phyloP scores from a whole-genome alignment of 1,284 basidiomycete genomes.

The Exobasidium rhododendri region DNA sequence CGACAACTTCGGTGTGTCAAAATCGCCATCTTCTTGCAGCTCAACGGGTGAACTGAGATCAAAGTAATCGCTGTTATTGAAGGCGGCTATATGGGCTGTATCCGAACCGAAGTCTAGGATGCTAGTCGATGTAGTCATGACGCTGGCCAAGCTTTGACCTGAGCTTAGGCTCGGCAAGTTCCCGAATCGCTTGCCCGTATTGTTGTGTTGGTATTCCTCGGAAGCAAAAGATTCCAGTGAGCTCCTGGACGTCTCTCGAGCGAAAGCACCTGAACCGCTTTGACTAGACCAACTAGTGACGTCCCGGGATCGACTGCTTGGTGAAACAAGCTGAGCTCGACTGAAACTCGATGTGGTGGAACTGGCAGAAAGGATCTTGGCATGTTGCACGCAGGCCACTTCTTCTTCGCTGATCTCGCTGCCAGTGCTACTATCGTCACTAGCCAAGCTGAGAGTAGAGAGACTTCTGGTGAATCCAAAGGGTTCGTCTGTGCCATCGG shows the following conservation, averaged over 20 bases:
- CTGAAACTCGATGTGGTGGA: slow-evolving; percentile 21
- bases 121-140: slow-evolving; percentile 25
- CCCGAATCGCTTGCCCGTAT: slow-evolving; percentile 12
- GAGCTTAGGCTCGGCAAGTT: slow-evolving; percentile 17
- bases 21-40: slow-evolving; percentile 9
- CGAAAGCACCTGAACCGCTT: slow-evolving; percentile 21
- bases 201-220: not conserved
- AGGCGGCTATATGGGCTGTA: not conserved
- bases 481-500: slow-evolving; percentile 3
- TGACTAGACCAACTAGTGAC: slow-evolving; percentile 29
- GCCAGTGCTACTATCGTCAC: not conserved
- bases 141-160: slow-evolving; percentile 20
- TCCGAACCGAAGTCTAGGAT: slow-evolving; percentile 21
- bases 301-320: slow-evolving; percentile 28
- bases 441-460: slow-evolving; percentile 7
- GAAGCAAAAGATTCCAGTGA: not conserved
- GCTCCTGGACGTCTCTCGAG: not conserved
- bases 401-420: slow-evolving; percentile 22
- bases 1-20: slow-evolving; percentile 13
- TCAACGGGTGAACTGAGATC: slow-evolving; percentile 3
- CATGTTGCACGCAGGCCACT: slow-evolving; percentile 15
- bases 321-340: slow-evolving; percentile 35
- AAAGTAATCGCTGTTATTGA: not conserved
- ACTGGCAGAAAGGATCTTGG: slow-evolving; percentile 18
- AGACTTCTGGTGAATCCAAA: slow-evolving; percentile 13